phyloP scores from a whole-genome alignment of 345 rosid species.

The Arabidopsis suecica region DNA sequence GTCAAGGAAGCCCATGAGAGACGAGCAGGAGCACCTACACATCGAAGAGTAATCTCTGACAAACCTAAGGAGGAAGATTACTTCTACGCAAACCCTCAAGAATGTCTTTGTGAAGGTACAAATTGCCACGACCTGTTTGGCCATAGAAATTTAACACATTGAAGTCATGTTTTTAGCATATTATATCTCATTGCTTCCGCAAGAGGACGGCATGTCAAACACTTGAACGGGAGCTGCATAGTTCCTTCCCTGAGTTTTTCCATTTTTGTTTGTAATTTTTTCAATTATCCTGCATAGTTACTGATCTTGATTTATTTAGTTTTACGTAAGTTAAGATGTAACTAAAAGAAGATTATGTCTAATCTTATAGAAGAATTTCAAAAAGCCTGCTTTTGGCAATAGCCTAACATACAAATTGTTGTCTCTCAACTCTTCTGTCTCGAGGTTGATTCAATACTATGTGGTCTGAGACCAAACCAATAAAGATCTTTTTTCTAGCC shows the following conservation, averaged over 20 bases:
- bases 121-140: constrained; percentile 63
- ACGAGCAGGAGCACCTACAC: constrained; percentile 75
- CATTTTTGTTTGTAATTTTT: constrained; percentile 44
- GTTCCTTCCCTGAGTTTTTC: constrained; percentile 33
- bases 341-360: constrained; percentile 42
- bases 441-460: constrained; percentile 22
- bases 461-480: constrained; percentile 23
- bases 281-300: constrained; percentile 43
- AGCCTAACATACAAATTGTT: constrained; percentile 38
- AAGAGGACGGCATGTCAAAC: constrained; percentile 39
- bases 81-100: constrained; percentile 95
- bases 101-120: constrained; percentile 79
- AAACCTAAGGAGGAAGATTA: constrained; percentile 98
- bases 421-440: constrained; percentile 9
- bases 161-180: constrained; percentile 37
- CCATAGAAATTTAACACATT: constrained; percentile 42
- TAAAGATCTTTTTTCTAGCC: constrained; percentile 12
- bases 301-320: constrained; percentile 42
- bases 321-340: constrained; percentile 47
- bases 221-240: constrained; percentile 33
- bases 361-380: constrained; percentile 42
- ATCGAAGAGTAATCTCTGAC: constrained; percentile 66
- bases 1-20: constrained; percentile 69
- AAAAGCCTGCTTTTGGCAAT: constrained; percentile 35
- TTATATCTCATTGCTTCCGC: constrained; percentile 32